Percentiles rank a stretch among this genome's conserved stretches.
phyloP scores from a whole-genome alignment of 1,284 basidiomycete species.

The Sutorius eximius region DNA sequence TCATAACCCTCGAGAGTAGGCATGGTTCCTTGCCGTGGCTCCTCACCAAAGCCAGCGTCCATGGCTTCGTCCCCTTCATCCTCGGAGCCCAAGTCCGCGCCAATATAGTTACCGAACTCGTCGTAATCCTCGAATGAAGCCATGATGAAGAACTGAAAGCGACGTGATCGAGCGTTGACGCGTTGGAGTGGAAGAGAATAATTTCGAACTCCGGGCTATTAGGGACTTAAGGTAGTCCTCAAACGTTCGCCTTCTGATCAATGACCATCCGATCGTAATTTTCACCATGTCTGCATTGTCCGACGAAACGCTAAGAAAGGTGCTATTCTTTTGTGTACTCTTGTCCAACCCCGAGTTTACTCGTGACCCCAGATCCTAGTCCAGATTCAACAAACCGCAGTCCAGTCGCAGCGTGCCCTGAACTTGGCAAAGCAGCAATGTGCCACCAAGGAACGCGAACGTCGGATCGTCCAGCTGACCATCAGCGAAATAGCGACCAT shows the following conservation, averaged over 20 bases:
- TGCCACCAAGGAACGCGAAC: slow-evolving; percentile 78
- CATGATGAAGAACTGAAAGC: slow-evolving; percentile 42
- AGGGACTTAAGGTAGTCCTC: not conserved
- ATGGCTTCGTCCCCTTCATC: slow-evolving; percentile 66
- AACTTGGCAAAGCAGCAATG: slow-evolving; percentile 73
- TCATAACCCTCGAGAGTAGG: slow-evolving; percentile 77
- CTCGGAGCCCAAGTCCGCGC: slow-evolving; percentile 88
- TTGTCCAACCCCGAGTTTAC: slow-evolving; percentile 7
- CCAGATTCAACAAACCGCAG: slow-evolving; percentile 85
- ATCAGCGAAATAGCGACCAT: slow-evolving; percentile 72
- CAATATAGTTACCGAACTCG: slow-evolving; percentile 96
- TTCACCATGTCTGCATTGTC: slow-evolving; percentile 53
- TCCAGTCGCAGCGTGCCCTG: slow-evolving; percentile 77
- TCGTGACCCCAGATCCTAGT: slow-evolving; percentile 68
- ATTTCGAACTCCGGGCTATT: slow-evolving; percentile 37
- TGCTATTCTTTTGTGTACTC: slow-evolving; percentile 29
- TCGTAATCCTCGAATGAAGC: slow-evolving; percentile 85
- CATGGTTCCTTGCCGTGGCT: slow-evolving; percentile 36
- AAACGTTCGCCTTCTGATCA: not conserved
- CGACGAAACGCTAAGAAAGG: slow-evolving; percentile 87
- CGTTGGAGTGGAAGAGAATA: slow-evolving; percentile 22
- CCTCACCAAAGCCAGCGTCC: slow-evolving; percentile 48
- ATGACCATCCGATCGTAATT: slow-evolving; percentile 15
- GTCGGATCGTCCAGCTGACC: slow-evolving; percentile 84
- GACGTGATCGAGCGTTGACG: slow-evolving; percentile 16